Conservation (phyloP, 306 rosid species). For the Delonix regia region DNA sequence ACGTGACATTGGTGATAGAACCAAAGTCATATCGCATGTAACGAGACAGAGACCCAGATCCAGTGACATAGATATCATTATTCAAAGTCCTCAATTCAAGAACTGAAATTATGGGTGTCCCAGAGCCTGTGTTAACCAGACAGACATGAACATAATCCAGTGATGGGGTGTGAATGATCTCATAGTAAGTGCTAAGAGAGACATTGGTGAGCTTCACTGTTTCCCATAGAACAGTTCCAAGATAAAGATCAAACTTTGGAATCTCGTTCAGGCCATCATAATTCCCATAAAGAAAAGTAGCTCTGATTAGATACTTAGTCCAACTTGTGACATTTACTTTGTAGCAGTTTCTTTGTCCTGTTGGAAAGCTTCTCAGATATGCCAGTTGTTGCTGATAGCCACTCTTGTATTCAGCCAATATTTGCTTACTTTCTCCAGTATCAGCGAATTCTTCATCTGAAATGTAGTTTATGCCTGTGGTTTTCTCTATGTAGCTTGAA, state of each 20-base stretch:
- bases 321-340: conserved; percentile 37
- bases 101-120: conserved; percentile 56
- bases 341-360: conserved; percentile 64
- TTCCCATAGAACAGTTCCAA: conserved; percentile 53
- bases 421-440: conserved; percentile 35
- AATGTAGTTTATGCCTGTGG: conserved; percentile 45
- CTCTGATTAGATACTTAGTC: conserved; percentile 45
- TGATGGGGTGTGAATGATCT: conserved; percentile 46
- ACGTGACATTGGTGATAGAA: background rate
- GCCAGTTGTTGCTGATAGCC: conserved; percentile 27
- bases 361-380: conserved; percentile 57
- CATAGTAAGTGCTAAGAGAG: background rate
- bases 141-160: conserved; percentile 41
- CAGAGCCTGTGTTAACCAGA: conserved; percentile 50
- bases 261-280: conserved; percentile 42
- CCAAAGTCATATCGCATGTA: conserved; percentile 13
- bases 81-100: conserved; percentile 51
- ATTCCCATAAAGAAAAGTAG: conserved; percentile 51
- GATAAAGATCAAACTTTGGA: conserved; percentile 51
- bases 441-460: conserved; percentile 53
- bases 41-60: conserved; percentile 24
- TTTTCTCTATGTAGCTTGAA: conserved; percentile 35
- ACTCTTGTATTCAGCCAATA: background rate
- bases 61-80: conserved; percentile 21
- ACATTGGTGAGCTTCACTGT: conserved; percentile 24